A percentile compares a stretch with the other conserved stretches of the same genome.
Conservation (phyloP, 371 early-diverging fungal species). For the Mortierella sp. region DNA sequence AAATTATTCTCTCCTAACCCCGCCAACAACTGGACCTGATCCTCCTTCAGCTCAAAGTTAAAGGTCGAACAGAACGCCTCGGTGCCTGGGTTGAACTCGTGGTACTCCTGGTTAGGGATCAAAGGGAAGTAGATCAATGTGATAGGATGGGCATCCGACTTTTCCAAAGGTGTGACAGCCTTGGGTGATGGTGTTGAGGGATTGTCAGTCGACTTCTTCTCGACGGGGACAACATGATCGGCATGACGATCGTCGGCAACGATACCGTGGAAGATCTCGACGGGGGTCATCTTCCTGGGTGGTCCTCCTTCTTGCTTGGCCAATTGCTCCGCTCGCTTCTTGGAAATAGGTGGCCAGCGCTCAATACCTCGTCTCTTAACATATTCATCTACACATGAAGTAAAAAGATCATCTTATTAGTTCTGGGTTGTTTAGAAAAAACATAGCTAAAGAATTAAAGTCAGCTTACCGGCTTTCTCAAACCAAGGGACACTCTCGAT, state of each 20-base stretch:
- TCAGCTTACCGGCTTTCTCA: conserved; percentile 66
- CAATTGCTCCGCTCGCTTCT: conserved; percentile 45
- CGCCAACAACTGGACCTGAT: conserved; percentile 68
- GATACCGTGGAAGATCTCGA: conserved; percentile 55
- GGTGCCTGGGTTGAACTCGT: conserved; percentile 72
- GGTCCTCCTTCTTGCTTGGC: conserved; percentile 46
- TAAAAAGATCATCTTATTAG: not conserved
- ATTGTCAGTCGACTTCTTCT: conserved; percentile 19
- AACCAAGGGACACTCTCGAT: conserved; percentile 77
- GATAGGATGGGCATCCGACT: conserved; percentile 58
- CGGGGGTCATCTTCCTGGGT: conserved; percentile 48
- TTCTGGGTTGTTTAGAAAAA: not conserved
- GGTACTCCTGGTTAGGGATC: conserved; percentile 66
- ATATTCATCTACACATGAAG: conserved; percentile 59
- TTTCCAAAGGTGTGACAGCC: conserved; percentile 48
- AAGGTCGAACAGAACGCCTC: conserved; percentile 76
- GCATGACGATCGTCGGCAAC: conserved; percentile 52
- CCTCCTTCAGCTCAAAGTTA: conserved; percentile 73
- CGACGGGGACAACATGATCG: conserved; percentile 25
- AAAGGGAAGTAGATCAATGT: conserved; percentile 74
- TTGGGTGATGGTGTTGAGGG: conserved; percentile 13
- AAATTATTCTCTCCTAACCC: conserved; percentile 67
- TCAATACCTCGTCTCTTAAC: conserved; percentile 65
- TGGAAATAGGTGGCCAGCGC: conserved; percentile 64
- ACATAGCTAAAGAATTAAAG: no score